phyloP scores from a whole-genome alignment of 1,139 yeast genomes.

The Pneumocystis carinii region DNA sequence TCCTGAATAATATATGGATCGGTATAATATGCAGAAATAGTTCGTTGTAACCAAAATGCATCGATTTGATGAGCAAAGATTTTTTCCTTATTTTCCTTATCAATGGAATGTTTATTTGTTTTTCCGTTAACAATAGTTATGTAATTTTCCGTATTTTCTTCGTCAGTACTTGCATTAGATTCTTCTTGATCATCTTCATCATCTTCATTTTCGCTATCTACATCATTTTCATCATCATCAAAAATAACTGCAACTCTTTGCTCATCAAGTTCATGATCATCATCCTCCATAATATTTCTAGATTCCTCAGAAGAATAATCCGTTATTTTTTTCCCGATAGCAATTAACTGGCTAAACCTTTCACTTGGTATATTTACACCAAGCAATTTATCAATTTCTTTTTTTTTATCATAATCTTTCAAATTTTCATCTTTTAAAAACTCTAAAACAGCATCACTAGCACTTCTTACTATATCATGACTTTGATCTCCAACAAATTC shows the following conservation, averaged over 20 bases:
- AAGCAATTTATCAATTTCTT: slow-evolving; percentile 34
- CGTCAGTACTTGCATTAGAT: slow-evolving; percentile 21
- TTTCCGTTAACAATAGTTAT: slow-evolving; percentile 8
- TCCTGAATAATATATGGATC: slow-evolving; percentile 29
- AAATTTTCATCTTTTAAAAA: slow-evolving; percentile 37
- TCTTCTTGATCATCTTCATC: slow-evolving; percentile 23
- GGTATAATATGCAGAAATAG: slow-evolving; percentile 25
- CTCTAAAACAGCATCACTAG: slow-evolving; percentile 53
- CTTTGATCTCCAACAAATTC: slow-evolving; percentile 41
- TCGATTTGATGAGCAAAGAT: slow-evolving; percentile 29
- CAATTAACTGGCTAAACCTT: slow-evolving; percentile 39
- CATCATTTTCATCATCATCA: slow-evolving; percentile 30
- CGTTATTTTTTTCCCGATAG: slow-evolving; percentile 39
- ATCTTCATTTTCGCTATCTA: slow-evolving; percentile 23
- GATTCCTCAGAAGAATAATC: slow-evolving; percentile 35
- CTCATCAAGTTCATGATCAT: slow-evolving; percentile 27
- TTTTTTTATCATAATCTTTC: slow-evolving; percentile 30
- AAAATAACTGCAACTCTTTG: slow-evolving; percentile 34
- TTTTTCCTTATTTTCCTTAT: slow-evolving; percentile 12
- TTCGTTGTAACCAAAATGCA: slow-evolving; percentile 37
- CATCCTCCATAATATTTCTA: slow-evolving; percentile 12
- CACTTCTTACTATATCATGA: slow-evolving; percentile 38
- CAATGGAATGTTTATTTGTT: neutral
- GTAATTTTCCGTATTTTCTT: slow-evolving; percentile 12
- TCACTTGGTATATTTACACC: slow-evolving; percentile 32